Percentiles rank a stretch among this genome's conserved stretches.
phyloP scores from a whole-genome alignment of 1,284 basidiomycete genomes.

The Ceratobasidium sp. region DNA sequence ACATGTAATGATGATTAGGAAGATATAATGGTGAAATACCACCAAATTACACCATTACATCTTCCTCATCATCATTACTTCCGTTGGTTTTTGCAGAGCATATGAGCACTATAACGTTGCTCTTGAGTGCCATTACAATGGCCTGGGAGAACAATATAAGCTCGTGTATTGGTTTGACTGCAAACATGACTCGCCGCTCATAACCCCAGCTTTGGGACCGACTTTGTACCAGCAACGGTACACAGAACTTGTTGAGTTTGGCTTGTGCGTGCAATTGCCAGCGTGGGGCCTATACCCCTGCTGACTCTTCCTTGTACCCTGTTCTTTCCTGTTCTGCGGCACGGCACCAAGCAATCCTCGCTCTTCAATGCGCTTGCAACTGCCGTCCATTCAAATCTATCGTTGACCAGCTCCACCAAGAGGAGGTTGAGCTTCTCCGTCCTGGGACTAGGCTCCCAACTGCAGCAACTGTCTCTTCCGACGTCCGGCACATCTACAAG shows the following conservation, averaged over 20 bases:
- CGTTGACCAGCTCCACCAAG: neutral
- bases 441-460: neutral
- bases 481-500: neutral
- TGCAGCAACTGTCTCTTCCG: neutral
- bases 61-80: too few relatives aligned
- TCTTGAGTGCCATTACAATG: constrained; percentile 3
- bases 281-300: neutral
- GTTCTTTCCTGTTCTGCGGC: constrained; percentile 5
- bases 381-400: constrained; percentile 8
- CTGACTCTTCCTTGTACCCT: neutral
- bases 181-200: neutral
- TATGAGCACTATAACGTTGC: constrained; percentile 21
- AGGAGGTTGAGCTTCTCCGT: constrained; percentile 19
- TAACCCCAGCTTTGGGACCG: neutral
- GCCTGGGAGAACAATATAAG: neutral
- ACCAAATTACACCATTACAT: too few relatives aligned
- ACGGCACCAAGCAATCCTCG: neutral
- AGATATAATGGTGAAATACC: too few relatives aligned
- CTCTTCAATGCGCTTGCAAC: constrained; percentile 17
- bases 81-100: too few relatives aligned
- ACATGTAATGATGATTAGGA: too few relatives aligned
- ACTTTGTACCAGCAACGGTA: constrained; percentile 21
- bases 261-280: neutral
- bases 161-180: too few relatives aligned
- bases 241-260: neutral